These are phyloP conservation scores for Colletotrichum sp. DNA, from an alignment of 2,329 filamentous ascomycete genomes.

Conservation along the genomic window DNA sequence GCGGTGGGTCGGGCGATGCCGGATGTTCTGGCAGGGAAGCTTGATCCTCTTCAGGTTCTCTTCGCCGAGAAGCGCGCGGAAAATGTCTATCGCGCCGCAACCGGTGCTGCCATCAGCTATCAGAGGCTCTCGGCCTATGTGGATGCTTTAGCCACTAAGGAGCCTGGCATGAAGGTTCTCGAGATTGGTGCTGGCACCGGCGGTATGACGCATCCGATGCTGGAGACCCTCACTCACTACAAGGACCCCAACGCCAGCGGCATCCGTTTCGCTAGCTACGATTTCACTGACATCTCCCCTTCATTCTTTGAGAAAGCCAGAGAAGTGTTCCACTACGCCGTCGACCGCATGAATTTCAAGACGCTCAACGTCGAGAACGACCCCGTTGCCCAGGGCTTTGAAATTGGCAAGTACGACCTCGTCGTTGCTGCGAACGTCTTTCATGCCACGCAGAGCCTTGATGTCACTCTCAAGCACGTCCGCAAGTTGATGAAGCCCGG, in stretches of 20 bases:
- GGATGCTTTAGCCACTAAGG: neutral
- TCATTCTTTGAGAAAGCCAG: neutral
- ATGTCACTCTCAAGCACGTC: conserved; percentile 25
- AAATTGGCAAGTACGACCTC: conserved; percentile 27
- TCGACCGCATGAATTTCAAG: conserved; percentile 17
- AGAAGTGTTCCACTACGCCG: neutral
- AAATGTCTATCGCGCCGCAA: neutral
- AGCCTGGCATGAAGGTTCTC: neutral
- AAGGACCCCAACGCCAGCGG: neutral
- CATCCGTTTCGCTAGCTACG: neutral
- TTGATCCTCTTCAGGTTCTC: neutral
- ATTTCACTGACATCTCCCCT: neutral
- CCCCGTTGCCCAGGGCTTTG: conserved; percentile 30
- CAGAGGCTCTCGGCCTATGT: neutral
- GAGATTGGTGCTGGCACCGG: neutral
- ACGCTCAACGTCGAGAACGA: conserved; percentile 35
- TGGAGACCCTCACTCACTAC: neutral
- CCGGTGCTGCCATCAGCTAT: neutral
- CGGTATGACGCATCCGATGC: neutral
- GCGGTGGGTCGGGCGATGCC: neutral
- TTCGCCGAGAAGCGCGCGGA: neutral
- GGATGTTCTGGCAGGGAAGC: neutral
- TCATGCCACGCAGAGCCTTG: conserved; percentile 27
- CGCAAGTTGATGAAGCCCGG: conserved; percentile 31
- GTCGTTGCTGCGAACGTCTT: conserved; percentile 31